Base-by-base conservation (phyloP, 2,329 filamentous ascomycete genomes). In the Nigrospora osmanthi region DNA sequence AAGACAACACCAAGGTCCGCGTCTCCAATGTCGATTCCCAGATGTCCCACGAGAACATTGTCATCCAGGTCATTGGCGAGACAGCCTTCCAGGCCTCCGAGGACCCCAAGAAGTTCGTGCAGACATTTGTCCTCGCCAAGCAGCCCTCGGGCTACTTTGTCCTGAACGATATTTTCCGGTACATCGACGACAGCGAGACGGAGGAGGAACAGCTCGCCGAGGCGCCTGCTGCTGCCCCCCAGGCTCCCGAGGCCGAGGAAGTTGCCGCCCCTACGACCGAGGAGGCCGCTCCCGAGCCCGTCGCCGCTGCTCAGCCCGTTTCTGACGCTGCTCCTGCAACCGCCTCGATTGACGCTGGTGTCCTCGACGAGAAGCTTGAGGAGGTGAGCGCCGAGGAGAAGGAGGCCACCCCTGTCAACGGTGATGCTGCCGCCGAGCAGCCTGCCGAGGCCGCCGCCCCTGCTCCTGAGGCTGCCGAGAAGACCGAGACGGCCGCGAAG, bases 101-200 rank as follows among this genome's bases (percentile, higher is more conserved):
- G 19, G 44, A 93, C 47, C 88, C 91, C 59, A 90, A 87, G 74
- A 96, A 96, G 67, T 98, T 98, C 61, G 86, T 90, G 35, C 93
- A 98, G 76, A 97, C 91, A 43, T 98, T 98, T 58, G 88, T 98
- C 51, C 86, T 98, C 51, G 93, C 93, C 40, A 83, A 91, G 67
- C 93, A 98, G 71, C 89, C 89, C 41, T 95, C 91, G 46, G 93
- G 93, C 52, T 98, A 97, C 75, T 98, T 95, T 58, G 91, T 98
- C 32, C 80, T 98, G 57, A 98, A 98, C 68, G 93, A 98, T 62
- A 95, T 98, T 64, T 89, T 97, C 16, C 81, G 93, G 57, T 97
- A 94, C 69, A 83, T 98, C 54, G 82, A 85, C 52, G 88, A 93
- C 50, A 35, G 42, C 14, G 87, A 91, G 57, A 77, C 77, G 36